Evolutionary conservation across 179 eudicot species (phyloP).

Genomic region (Carnegiea gigantea): DNA sequence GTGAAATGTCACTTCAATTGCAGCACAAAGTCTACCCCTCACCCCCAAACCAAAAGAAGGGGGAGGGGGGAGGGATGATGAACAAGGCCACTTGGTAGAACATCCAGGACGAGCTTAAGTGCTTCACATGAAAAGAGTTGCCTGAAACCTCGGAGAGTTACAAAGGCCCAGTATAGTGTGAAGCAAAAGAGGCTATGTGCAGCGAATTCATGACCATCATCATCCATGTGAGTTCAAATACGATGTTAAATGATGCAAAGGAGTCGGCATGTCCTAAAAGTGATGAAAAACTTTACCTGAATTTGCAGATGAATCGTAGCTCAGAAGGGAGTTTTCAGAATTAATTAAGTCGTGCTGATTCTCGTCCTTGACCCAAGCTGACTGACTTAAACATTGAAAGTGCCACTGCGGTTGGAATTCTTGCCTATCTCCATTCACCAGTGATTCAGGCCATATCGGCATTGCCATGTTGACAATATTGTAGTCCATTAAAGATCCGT

Average conservation of each 20-base stretch:
- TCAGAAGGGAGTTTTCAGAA: slow-evolving; percentile 58
- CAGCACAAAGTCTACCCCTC: too few species aligned
- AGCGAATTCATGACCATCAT: not conserved
- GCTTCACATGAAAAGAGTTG: too few species aligned
- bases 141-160: too few species aligned
- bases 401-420: slow-evolving; percentile 57
- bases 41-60: too few species aligned
- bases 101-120: too few species aligned
- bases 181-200: too few species aligned
- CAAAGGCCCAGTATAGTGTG: too few species aligned
- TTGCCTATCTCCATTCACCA: slow-evolving; percentile 46
- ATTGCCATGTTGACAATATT: slow-evolving; percentile 44
- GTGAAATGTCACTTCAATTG: too few species aligned
- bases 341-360: slow-evolving; percentile 46
- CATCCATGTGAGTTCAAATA: not conserved
- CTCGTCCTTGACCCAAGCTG: slow-evolving; percentile 61
- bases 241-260: not conserved
- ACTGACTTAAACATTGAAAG: slow-evolving; percentile 52
- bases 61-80: too few species aligned
- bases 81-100: too few species aligned
- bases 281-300: slow-evolving; percentile 48
- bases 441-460: slow-evolving; percentile 72
- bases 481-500: slow-evolving; percentile 48
- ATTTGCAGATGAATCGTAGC: slow-evolving; percentile 69
- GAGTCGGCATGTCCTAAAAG: not conserved